Evolutionary conservation across 1,139 yeast genomes (phyloP), one percentile per base, ranked within the genome.

Genomic region (Geotrichum restrictum): DNA sequence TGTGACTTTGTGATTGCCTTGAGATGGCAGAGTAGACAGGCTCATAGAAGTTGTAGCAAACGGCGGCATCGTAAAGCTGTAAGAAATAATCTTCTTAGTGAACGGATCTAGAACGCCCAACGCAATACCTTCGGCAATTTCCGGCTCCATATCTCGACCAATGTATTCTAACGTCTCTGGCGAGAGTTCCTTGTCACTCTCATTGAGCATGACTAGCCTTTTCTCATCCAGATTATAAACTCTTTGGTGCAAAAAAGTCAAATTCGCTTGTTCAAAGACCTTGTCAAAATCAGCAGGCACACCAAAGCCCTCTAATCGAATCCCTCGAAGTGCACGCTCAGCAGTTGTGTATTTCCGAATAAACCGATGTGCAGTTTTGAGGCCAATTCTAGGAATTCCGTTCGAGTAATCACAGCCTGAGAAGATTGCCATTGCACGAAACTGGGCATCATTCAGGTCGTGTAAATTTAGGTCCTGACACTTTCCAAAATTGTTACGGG

Each of bases 371-470:
- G 98, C 96, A 34, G 85, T 85, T 48, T 83, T 80, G 13, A 89
- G 73, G 0, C 98, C 99, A 32, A 93, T 75, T 4, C 86, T 85
- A 0, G 85, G 80, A 6, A 93, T 74, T 0, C 98, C 98, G 53
- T 81, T 81, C 0, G 97, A 88, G 64, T 94, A 94, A 68, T 94
- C 99, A 70, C 99, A 94, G 0, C 99, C 99, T 5, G 96, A 81
- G 5, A 94, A 67, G 64, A 91, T 85, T 1, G 96, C 98, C 69
- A 88, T 80, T 45, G 82, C 74, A 49, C 95, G 74, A 51, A 88
- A 67, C 61, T 88, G 88, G 10, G 77, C 79, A 14, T 72, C 77
- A 29, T 77, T 69, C 59, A 84, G 61, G 70, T 45, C 72, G 56
- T 32, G 76, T 68, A 60, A 82, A 73, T 33, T 65, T 65, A 61